A percentile compares a stretch with the other conserved stretches of the same genome.
Conservation (phyloP, 225 moss, liverwort and hornwort genomes). For the Pseudisothecium myosuroides region DNA sequence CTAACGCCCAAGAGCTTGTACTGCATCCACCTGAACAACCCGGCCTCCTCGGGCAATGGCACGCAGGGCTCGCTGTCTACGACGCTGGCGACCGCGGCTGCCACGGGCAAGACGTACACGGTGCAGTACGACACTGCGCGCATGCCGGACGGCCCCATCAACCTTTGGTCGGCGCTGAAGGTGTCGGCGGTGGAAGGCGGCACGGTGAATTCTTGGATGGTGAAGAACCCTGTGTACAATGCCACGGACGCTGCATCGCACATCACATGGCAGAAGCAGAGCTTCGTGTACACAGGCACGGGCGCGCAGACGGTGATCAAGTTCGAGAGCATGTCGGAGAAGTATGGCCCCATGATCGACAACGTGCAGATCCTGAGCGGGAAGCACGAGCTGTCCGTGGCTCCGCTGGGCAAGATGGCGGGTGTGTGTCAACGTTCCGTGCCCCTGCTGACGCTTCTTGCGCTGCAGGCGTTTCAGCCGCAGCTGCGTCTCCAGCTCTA, state of each 20-base stretch:
- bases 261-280: conserved; percentile 13
- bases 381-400: background rate
- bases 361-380: conserved; percentile 13
- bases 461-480: background rate
- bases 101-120: background rate
- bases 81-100: background rate
- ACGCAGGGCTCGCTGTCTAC: conserved; percentile 20
- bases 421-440: background rate
- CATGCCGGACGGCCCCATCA: conserved; percentile 1
- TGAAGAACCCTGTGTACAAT: conserved; percentile 1
- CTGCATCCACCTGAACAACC: conserved; percentile 19
- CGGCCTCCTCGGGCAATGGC: background rate
- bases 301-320: conserved; percentile 3
- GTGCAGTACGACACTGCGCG: conserved; percentile 8
- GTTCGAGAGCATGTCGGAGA: conserved; percentile 39
- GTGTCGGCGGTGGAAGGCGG: background rate
- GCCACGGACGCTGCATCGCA: background rate
- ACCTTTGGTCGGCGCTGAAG: conserved; percentile 4
- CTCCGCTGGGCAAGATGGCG: background rate
- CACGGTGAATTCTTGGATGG: background rate
- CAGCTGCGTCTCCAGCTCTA: background rate
- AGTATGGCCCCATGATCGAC: conserved; percentile 27
- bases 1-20: background rate
- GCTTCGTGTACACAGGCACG: conserved; percentile 1
- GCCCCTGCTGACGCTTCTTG: background rate